Base-by-base conservation (phyloP, 108 stramenopile species). In the Nitzschia putrida region DNA sequence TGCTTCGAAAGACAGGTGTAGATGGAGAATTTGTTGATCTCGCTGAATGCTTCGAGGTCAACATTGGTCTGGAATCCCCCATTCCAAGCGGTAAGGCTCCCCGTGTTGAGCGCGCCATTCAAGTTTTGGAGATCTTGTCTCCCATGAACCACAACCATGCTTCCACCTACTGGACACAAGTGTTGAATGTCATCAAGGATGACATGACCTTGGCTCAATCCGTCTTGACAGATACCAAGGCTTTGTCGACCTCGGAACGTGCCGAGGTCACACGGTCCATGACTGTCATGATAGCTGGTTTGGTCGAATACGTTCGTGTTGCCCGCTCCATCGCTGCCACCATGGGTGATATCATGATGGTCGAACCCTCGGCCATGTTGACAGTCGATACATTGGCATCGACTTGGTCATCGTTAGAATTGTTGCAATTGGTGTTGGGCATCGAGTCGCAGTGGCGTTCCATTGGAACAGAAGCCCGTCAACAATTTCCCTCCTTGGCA, bases 251-350 rank as follows among this genome's bases (percentile, higher is more conserved):
- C 24, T 14, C 20, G 7, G 73, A 74, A 40, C 20, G 25, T 40
- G 24, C 60, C 14, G 39, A 64, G 26, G 47, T 51, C 23, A 0
- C 1, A 11, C 14, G 45, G 12, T 50, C 69, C 12, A 18, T 82
- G 23, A 22, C 43, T 10, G 50, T 44, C 40, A 72, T 77, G 65
- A 50, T 91, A 1, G 3, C 38, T 20, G 89, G 89, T 16, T 82
- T 91, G 38, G 66, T 66, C 14, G 89, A 91, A 61, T 88, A 77
- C 63, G 73, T 91, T 23, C 79, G 85, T 24, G 67, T 88, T 16
- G 70, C 79, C 0, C 83, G 89, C 3, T 83, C 68, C 34, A 91
- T 91, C 49, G 71, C 77, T 22, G 87, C 86, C 6, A 61, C 87
- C 6, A 74, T 91, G 52, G 83, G 81, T 11, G 89, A 91, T 61